A percentile compares a stretch with the other conserved stretches of the same genome.
phyloP scores from a whole-genome alignment of 805 yeast genomes.

The Suhomyces tanzawaensis region DNA sequence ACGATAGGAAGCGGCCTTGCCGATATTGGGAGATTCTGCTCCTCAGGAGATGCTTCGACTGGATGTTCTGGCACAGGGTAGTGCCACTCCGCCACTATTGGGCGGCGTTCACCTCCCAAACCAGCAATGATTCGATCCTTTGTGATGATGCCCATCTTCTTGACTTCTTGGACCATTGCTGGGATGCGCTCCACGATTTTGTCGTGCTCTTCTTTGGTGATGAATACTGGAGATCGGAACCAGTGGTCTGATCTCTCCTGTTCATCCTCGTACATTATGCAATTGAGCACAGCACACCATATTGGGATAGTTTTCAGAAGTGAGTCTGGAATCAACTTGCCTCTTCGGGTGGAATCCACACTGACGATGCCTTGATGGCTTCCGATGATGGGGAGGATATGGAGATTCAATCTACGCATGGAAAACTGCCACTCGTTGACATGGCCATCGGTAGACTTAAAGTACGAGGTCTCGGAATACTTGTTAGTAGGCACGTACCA shows the following conservation, averaged over 20 bases:
- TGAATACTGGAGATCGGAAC: constrained; percentile 51
- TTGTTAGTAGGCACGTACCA: constrained; percentile 67
- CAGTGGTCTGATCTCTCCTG: constrained; percentile 17
- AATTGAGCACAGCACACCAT: constrained; percentile 82
- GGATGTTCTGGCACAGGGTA: neutral
- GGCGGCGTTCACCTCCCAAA: constrained; percentile 34
- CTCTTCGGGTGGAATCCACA: constrained; percentile 84
- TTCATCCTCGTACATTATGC: constrained; percentile 42
- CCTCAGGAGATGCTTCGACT: constrained; percentile 18
- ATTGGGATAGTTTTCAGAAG: constrained; percentile 84
- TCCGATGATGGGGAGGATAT: constrained; percentile 52
- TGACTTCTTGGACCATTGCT: constrained; percentile 12
- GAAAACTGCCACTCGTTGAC: constrained; percentile 78
- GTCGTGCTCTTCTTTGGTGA: constrained; percentile 55
- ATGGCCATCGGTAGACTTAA: constrained; percentile 93
- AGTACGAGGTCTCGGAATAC: constrained; percentile 55
- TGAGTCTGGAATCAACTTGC: constrained; percentile 84
- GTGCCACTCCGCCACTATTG: constrained; percentile 38
- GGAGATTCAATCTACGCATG: constrained; percentile 69
- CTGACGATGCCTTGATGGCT: constrained; percentile 50
- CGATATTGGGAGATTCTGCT: constrained; percentile 19
- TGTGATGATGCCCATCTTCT: constrained; percentile 39
- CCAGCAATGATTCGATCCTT: constrained; percentile 25
- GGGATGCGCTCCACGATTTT: constrained; percentile 17
- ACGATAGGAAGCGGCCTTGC: too few species aligned